Evolutionary conservation across 2,329 filamentous ascomycete species (phyloP), one percentile per base, ranked within the genome.

Genomic region (Salinomyces thailandicus): DNA sequence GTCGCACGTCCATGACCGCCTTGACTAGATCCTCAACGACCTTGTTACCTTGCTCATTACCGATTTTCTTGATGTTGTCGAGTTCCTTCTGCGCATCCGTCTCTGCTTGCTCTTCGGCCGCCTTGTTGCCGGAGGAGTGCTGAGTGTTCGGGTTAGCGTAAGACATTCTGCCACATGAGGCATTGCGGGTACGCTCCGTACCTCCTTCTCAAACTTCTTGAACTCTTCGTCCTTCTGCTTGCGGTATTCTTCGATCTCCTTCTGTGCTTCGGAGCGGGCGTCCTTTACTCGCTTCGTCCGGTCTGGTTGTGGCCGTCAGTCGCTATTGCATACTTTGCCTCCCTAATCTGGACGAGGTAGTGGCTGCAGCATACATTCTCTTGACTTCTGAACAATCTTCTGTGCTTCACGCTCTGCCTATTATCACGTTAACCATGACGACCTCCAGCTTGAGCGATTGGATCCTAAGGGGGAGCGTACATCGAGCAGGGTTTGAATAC

Each of bases 401-500:
- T 94, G 89, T 44, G 91, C 91, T 65, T 96, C 89, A 66, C 86
- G 82, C 75, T 98, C 91, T 54, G 91, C 87, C 89, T 96, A 51
- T n/a, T n/a, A n/a, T n/a, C n/a, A n/a, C n/a, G n/a, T n/a, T n/a
- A n/a, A n/a, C n/a, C n/a, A n/a, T n/a, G n/a, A n/a, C n/a, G n/a
- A n/a, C n/a, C n/a, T n/a, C n/a, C n/a, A n/a, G n/a, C n/a, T n/a
- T n/a, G n/a, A n/a, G n/a, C n/a, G n/a, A n/a, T n/a, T n/a, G n/a
- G n/a, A n/a, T n/a, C n/a, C n/a, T n/a, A 24, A 26, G 28, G 17
- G 14, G 42, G 29, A 43, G 60, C 81, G 57, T 81, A 98, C 91
- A 68, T 96, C 91, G 68, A 98, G 85, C 59, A 98, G 79, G 60
- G 89, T 96, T 69, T 96, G 89, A 62, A 98, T 98, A 65, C 91